A percentile compares a stretch with the other conserved stretches of the same genome.
Evolutionary conservation across 345 rosid species (phyloP).

Genomic region (Gossypium anomalum): DNA sequence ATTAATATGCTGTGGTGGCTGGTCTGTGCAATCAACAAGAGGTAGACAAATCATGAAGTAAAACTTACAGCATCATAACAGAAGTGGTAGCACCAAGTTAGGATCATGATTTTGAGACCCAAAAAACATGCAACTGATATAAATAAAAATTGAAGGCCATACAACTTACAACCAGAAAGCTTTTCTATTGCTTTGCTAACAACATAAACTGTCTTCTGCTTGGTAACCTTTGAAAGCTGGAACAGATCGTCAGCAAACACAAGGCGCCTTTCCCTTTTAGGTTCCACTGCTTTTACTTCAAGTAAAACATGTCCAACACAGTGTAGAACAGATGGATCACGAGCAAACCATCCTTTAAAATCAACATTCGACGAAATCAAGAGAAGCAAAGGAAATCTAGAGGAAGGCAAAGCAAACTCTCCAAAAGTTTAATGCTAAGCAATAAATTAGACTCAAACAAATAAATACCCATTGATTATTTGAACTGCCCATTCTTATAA

Average conservation of each 20-base stretch:
- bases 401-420: neutral
- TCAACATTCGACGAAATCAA: neutral
- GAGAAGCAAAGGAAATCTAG: slow-evolving; percentile 12
- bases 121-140: neutral
- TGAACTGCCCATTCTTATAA: neutral
- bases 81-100: neutral
- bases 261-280: slow-evolving; percentile 52
- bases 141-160: neutral
- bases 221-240: slow-evolving; percentile 75
- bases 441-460: slow-evolving; percentile 11
- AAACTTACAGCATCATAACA: slow-evolving; percentile 2
- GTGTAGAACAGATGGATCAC: slow-evolving; percentile 66
- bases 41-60: neutral
- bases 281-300: slow-evolving; percentile 52
- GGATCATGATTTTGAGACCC: neutral
- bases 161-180: slow-evolving; percentile 83
- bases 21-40: slow-evolving; percentile 47
- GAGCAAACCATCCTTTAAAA: slow-evolving; percentile 78
- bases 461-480: neutral
- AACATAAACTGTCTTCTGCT: slow-evolving; percentile 54
- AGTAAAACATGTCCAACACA: slow-evolving; percentile 68
- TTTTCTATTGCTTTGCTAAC: slow-evolving; percentile 69
- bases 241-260: slow-evolving; percentile 86
- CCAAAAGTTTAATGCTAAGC: neutral
- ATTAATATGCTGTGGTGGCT: slow-evolving; percentile 58